These are phyloP conservation scores for Myriosclerotinia duriaeana DNA, from an alignment of 2,329 filamentous ascomycete genomes.

Conservation along the genomic window DNA sequence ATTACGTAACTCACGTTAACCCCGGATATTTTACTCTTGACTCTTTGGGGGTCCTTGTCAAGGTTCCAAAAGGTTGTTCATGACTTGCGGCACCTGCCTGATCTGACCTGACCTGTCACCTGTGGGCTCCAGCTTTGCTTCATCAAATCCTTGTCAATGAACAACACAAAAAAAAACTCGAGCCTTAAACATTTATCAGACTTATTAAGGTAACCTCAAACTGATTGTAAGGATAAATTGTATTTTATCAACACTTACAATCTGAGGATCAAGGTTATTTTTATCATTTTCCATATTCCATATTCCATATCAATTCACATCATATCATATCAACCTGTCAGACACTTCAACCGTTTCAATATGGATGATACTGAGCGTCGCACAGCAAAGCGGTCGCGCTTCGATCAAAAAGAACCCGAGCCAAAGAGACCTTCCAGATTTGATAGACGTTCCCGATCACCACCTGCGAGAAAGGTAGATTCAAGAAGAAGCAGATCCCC, in stretches of 20 bases:
- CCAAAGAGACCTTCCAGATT: constrained; percentile 76
- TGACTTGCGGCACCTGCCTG: too few relatives aligned
- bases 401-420: constrained; percentile 87
- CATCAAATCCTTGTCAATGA: constrained; percentile 20
- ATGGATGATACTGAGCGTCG: constrained; percentile 80
- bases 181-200: constrained; percentile 26
- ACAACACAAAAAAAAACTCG: constrained; percentile 24
- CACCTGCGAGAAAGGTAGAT: constrained; percentile 64
- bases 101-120: not conserved
- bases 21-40: constrained; percentile 14
- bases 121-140: too few relatives aligned
- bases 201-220: not conserved
- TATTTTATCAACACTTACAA: not conserved
- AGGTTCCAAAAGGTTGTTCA: too few relatives aligned
- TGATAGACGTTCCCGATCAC: constrained; percentile 88
- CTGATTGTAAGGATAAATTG: not conserved
- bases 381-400: constrained; percentile 79
- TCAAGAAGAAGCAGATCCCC: constrained; percentile 79
- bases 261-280: not conserved
- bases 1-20: too few relatives aligned
- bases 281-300: not conserved
- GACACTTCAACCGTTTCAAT: not conserved
- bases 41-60: too few relatives aligned
- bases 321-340: not conserved
- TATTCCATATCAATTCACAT: not conserved